Percentiles rank a stretch among this genome's conserved stretches.
phyloP scores from a whole-genome alignment of 1,284 basidiomycete genomes.

The Pyrrhoderma lamaoense region DNA sequence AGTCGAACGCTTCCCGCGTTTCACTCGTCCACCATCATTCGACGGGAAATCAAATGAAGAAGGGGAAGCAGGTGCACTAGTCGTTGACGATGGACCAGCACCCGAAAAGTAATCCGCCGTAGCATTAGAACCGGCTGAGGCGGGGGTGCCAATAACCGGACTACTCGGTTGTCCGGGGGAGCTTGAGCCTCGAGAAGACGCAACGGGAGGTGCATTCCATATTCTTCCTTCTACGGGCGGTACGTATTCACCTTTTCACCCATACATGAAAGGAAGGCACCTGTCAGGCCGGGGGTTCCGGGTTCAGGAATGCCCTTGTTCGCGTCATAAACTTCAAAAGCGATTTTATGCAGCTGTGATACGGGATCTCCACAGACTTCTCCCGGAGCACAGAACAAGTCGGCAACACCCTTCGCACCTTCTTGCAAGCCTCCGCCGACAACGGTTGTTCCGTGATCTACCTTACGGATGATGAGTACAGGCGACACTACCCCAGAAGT shows the following conservation, averaged over 20 bases:
- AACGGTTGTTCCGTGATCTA: constrained; percentile 85
- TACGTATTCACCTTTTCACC: constrained; percentile 86
- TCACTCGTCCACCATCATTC: constrained; percentile 75
- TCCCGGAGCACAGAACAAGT: constrained; percentile 72
- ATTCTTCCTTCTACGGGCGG: constrained; percentile 73
- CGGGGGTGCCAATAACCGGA: constrained; percentile 57
- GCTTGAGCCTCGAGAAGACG: constrained; percentile 37
- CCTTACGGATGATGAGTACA: constrained; percentile 87
- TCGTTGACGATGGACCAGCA: constrained; percentile 29
- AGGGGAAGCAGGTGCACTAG: constrained; percentile 53
- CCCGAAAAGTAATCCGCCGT: constrained; percentile 64
- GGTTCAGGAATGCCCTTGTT: constrained; percentile 60
- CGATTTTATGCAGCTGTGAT: constrained; percentile 92
- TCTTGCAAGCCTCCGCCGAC: constrained; percentile 83
- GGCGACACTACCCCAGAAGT: constrained; percentile 92
- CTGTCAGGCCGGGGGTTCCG: constrained; percentile 65
- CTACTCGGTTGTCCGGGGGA: constrained; percentile 63
- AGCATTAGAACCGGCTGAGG: constrained; percentile 32
- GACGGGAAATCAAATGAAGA: constrained; percentile 62
- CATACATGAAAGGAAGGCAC: constrained; percentile 80
- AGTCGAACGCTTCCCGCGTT: constrained; percentile 67
- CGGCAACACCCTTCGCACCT: constrained; percentile 74
- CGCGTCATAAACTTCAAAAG: constrained; percentile 80
- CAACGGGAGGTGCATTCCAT: constrained; percentile 46
- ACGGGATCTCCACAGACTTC: constrained; percentile 92